phyloP scores from a whole-genome alignment of 495 filamentous ascomycete genomes.

The Durotheca rogersii region DNA sequence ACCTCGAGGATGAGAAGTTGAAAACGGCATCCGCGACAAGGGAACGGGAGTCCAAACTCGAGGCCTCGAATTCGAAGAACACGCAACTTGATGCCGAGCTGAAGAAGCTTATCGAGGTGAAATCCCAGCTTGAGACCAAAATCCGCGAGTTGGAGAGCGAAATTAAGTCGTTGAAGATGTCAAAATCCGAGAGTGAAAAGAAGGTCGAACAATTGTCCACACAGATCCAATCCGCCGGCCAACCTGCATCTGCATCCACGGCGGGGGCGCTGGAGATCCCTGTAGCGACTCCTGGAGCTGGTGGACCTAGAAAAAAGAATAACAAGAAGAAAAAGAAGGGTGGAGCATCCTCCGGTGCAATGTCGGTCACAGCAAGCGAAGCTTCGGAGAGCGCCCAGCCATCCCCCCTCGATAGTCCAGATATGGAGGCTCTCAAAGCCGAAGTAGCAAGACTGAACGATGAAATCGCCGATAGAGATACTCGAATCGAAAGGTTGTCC shows the following conservation, averaged over 20 bases:
- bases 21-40: slow-evolving; percentile 42
- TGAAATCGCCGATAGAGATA: slow-evolving; percentile 71
- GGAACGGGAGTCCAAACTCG: slow-evolving; percentile 38
- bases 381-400: slow-evolving; percentile 31
- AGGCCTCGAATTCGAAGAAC: slow-evolving; percentile 29
- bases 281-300: slow-evolving; percentile 23
- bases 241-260: slow-evolving; percentile 6
- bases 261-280: slow-evolving; percentile 14
- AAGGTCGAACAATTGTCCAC: slow-evolving; percentile 40
- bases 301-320: slow-evolving; percentile 73
- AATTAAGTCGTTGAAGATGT: slow-evolving; percentile 40
- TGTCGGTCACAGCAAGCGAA: slow-evolving; percentile 30
- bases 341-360: slow-evolving; percentile 40
- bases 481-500: slow-evolving; percentile 63
- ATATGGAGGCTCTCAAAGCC: slow-evolving; percentile 38
- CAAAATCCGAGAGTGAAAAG: slow-evolving; percentile 35
- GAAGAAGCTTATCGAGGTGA: slow-evolving; percentile 32
- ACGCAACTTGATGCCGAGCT: slow-evolving; percentile 43
- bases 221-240: slow-evolving; percentile 33
- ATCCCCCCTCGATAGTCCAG: slow-evolving; percentile 27
- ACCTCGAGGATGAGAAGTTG: slow-evolving; percentile 51
- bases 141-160: slow-evolving; percentile 36
- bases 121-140: slow-evolving; percentile 35
- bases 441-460: slow-evolving; percentile 52
- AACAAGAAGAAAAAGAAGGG: slow-evolving; percentile 88